Percentiles rank a stretch among this genome's conserved stretches.
Conservation (phyloP, 352 stramenopile genomes). For the Pythium folliculosum region DNA sequence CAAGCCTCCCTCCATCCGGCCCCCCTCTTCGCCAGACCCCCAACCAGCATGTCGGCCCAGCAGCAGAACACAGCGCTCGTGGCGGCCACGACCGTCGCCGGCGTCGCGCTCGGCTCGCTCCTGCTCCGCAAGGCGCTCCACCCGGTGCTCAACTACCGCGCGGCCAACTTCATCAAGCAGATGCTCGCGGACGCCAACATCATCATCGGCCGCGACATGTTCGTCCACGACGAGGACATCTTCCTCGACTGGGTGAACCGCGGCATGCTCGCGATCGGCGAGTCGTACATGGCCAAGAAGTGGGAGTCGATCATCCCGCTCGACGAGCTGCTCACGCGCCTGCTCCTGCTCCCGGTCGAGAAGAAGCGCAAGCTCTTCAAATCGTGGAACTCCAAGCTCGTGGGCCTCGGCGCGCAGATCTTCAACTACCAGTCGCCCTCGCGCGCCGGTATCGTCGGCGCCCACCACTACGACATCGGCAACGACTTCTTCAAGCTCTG, state of each 20-base stretch:
- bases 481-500: constrained; percentile 91
- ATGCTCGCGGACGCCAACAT: constrained; percentile 85
- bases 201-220: constrained; percentile 77
- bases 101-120: constrained; percentile 68
- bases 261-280: constrained; percentile 84
- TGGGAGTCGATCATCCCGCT: constrained; percentile 84
- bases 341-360: constrained; percentile 66
- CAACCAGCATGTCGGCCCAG: constrained; percentile 33
- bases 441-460: constrained; percentile 77
- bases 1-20: constrained; percentile 6
- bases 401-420: constrained; percentile 68
- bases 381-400: constrained; percentile 85
- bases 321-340: constrained; percentile 72
- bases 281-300: constrained; percentile 90
- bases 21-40: constrained; percentile 25
- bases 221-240: constrained; percentile 80
- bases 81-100: constrained; percentile 59
- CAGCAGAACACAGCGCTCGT: constrained; percentile 69
- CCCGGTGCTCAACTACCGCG: constrained; percentile 64
- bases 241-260: constrained; percentile 86
- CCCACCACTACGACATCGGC: constrained; percentile 86
- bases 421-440: constrained; percentile 90
- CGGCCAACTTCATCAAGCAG: constrained; percentile 76
- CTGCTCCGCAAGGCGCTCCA: constrained; percentile 67
- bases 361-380: constrained; percentile 87